Base-by-base conservation (phyloP, 1,139 yeast species). In the Pichia sorboxylosa region DNA sequence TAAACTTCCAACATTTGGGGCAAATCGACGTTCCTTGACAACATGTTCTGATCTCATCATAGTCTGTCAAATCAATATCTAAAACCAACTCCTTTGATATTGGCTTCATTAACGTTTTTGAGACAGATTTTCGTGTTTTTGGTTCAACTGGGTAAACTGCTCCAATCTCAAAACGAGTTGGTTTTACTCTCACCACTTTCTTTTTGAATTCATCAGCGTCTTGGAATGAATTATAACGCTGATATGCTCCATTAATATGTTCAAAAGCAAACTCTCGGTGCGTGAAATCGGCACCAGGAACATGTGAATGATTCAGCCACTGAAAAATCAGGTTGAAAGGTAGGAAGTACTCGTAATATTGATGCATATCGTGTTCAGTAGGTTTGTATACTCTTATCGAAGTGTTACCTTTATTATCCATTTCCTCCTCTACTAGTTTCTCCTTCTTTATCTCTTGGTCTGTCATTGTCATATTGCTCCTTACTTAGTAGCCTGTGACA, bases 11-110 rank as follows among this genome's bases (percentile, higher is more conserved):
- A 61, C 99, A 90, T 54, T 80, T 83, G 20, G 58, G 60, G 55
- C 99, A 90, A 37, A 90, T 87, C 29, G 67, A 69, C 2, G 94
- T 85, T 30, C 82, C 90, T 11, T 73, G 63, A 54, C 99, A 90
- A 56, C 99, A 90, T 0, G 96, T 90, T 59, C 99, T 73, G 43
- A 84, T 72, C 20, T 76, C 83, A 55, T 90, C 97, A 54, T 90
- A 90, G 62, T 92, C 98, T 13, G 96, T 92, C 63, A 90, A 72
- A 75, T 90, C 99, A 45, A 90, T 90, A 73, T 90, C 99, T 45
- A 90, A 81, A 7, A 87, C 95, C 41, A 90, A 64, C 53, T 90
- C 99, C 52, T 90, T 90, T 43, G 74, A 65, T 22, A 80, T 49
- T 0, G 98, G 92, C 47, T 75, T 76, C 73, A 85, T 71, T 17